Base-by-base conservation (phyloP, 331 rosid species). In the Ulmus americana region DNA sequence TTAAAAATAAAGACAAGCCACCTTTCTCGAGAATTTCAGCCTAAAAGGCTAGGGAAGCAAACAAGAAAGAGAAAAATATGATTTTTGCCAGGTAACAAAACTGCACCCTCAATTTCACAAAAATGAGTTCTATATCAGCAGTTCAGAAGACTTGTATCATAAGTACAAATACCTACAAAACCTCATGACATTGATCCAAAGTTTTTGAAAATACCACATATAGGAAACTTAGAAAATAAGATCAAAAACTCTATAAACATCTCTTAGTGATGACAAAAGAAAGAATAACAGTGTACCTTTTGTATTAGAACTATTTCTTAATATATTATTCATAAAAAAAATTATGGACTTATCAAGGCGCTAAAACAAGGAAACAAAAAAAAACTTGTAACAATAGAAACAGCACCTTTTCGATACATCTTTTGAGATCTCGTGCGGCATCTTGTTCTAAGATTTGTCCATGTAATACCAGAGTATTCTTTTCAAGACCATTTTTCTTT, bases 331-430 rank as follows among this genome's bases (percentile, higher is more conserved):
- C 4, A 10, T 10, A 9, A 63, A 16, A 16, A 28, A 48, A 47
- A n/a, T 7, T 63, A n/a, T 43, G n/a, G 16, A 7, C 6, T 5
- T 50, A 16, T 28, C 10, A 6, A 40, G 7, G 18, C 14, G 8
- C 7, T 14, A 9, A 28, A 6, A 46, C 0, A n/a, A 43, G 39
- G 39, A 55, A 22, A 62, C 51, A 46, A 11, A 35, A 1, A 1
- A 14, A 55, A 44, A 35, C 13, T 12, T 60, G 10, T 9, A 39
- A 8, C 2, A n/a, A 10, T 49, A 50, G 20, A 39, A 42, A 63
- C 18, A 10, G 67, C 61, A 87, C 96, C 88, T 76, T 60, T 20
- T 50, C 79, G 10, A 42, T 68, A 51, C 74, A 70, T 39, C 59
- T 68, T 52, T 42, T 74, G 43, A 47, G 57, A 62, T 42, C 65